Conservation (phyloP, 805 yeast genomes). For the Blastobotrys chiropterorum region DNA sequence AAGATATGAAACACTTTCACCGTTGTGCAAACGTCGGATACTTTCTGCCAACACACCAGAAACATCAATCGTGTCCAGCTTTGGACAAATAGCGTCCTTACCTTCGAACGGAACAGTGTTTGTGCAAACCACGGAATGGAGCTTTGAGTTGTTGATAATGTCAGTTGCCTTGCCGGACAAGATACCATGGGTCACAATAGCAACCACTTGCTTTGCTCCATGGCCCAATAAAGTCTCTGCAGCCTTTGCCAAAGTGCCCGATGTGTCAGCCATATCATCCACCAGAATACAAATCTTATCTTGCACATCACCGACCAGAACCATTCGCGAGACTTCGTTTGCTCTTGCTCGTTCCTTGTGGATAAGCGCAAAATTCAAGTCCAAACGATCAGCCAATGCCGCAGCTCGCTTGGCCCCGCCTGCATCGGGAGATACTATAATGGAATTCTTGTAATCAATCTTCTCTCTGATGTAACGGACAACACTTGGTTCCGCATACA, state of each 20-base stretch:
- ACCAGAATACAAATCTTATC: constrained; percentile 81
- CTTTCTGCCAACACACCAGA: constrained; percentile 89
- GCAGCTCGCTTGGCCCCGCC: constrained; percentile 99
- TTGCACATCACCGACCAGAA: constrained; percentile 89
- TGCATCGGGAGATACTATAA: constrained; percentile 95
- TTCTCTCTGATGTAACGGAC: constrained; percentile 73
- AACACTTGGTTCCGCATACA: constrained; percentile 92
- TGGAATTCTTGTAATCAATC: constrained; percentile 51
- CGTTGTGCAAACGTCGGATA: constrained; percentile 90
- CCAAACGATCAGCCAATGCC: constrained; percentile 88
- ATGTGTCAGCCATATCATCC: constrained; percentile 98
- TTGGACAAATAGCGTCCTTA: constrained; percentile 52
- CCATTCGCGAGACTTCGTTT: constrained; percentile 96
- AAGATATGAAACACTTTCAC: constrained; percentile 87
- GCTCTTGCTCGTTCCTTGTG: constrained; percentile 97
- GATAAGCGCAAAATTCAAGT: constrained; percentile 88
- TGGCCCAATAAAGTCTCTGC: constrained; percentile 78
- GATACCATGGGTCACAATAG: constrained; percentile 95
- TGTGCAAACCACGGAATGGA: constrained; percentile 79
- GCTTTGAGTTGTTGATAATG: constrained; percentile 61
- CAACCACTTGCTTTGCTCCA: constrained; percentile 80
- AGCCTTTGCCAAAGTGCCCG: constrained; percentile 95
- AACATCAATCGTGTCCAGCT: constrained; percentile 75
- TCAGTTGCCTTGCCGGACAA: constrained; percentile 81
- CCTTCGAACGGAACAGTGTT: constrained; percentile 86